These are phyloP conservation scores for Solanum arcanum DNA, from an alignment of 257 asterid genomes.

Conservation along the genomic window DNA sequence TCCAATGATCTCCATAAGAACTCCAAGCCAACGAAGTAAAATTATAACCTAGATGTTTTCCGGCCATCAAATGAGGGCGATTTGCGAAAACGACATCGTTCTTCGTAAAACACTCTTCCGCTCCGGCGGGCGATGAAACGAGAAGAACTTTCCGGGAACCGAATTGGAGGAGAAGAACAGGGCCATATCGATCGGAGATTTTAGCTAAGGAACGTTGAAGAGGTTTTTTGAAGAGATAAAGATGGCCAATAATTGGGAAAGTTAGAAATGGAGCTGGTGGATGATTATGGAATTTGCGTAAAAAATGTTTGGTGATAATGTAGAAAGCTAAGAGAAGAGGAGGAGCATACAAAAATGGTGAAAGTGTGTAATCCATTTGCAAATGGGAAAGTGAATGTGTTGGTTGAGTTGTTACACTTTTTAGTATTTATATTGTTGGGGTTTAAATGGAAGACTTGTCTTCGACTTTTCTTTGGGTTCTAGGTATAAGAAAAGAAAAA, in stretches of 20 bases:
- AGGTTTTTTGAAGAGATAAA: slow-evolving; percentile 45
- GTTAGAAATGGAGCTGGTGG: slow-evolving; percentile 50
- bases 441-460: background rate
- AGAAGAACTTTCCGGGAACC: slow-evolving; percentile 61
- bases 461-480: background rate
- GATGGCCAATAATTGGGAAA: slow-evolving; percentile 58
- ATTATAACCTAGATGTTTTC: slow-evolving; percentile 39
- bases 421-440: background rate
- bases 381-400: background rate
- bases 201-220: slow-evolving; percentile 38
- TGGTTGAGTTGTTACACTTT: background rate
- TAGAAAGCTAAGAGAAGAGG: slow-evolving; percentile 21
- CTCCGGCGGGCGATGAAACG: slow-evolving; percentile 57
- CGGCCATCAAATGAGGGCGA: slow-evolving; percentile 45
- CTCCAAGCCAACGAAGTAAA: slow-evolving; percentile 41
- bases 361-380: background rate
- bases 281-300: slow-evolving; percentile 19
- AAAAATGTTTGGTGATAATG: slow-evolving; percentile 30
- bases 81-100: slow-evolving; percentile 50
- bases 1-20: slow-evolving; percentile 57
- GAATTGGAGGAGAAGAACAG: slow-evolving; percentile 39
- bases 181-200: slow-evolving; percentile 41
- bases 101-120: slow-evolving; percentile 51
- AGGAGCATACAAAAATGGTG: slow-evolving; percentile 4
- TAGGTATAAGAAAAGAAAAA: background rate